A percentile compares a stretch with the other conserved stretches of the same genome.
phyloP scores from a whole-genome alignment of 2,329 filamentous ascomycete genomes.

The Lasiodiplodia citricola region DNA sequence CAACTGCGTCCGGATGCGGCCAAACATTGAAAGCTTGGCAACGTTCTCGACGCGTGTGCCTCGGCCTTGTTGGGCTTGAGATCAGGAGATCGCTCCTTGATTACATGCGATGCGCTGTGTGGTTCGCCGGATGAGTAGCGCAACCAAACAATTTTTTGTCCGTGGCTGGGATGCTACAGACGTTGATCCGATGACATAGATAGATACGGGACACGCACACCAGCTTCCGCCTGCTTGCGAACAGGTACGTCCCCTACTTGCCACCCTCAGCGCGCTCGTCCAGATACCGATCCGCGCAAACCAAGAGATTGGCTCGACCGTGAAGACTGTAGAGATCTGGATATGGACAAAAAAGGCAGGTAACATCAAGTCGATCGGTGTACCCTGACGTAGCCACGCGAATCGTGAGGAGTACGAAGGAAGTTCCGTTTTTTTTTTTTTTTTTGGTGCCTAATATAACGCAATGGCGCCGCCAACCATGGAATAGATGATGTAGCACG shows the following conservation, averaged over 20 bases:
- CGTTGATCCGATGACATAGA: slow-evolving; percentile 3
- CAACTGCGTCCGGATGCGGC: not conserved
- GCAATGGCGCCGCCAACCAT: slow-evolving; percentile 4
- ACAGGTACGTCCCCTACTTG: not conserved
- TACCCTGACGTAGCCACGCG: not conserved
- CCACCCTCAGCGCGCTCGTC: not conserved
- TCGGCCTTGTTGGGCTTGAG: not conserved
- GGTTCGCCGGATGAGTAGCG: not conserved
- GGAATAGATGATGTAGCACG: not conserved
- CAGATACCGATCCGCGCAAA: not conserved
- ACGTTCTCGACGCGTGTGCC: not conserved
- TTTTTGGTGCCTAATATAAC: not conserved
- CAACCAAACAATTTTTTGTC: not conserved
- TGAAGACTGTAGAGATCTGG: not conserved
- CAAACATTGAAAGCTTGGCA: slow-evolving; percentile 8
- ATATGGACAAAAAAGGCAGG: no score
- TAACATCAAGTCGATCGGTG: not conserved
- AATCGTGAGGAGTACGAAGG: not conserved
- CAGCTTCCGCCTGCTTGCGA: slow-evolving; percentile 7
- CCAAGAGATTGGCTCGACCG: not conserved
- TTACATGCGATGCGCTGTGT: not conserved
- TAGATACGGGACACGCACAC: not conserved
- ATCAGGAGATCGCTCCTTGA: not conserved
- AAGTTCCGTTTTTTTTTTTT: not conserved
- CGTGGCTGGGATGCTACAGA: slow-evolving; percentile 10